phyloP scores from a whole-genome alignment of 306 rosid species.

The Trifolium dubium region DNA sequence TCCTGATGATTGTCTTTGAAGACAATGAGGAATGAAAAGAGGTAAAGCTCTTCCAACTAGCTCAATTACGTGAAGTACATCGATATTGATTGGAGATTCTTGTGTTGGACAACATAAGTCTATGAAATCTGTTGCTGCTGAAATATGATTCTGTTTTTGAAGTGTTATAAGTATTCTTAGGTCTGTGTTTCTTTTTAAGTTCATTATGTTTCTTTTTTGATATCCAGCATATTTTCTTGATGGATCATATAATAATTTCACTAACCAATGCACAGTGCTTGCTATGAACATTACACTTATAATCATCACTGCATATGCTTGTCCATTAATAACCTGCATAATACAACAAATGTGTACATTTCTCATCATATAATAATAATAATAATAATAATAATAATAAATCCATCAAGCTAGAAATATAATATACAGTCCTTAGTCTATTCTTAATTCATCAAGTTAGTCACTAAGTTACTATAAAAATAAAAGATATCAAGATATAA shows the following conservation, averaged over 20 bases:
- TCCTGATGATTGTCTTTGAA: constrained; percentile 28
- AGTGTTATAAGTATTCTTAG: constrained; percentile 46
- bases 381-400: no score
- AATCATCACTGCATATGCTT: constrained; percentile 22
- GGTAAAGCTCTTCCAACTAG: constrained; percentile 57
- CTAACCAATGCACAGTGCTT: constrained; percentile 42
- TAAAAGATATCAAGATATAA: no score
- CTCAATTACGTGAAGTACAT: constrained; percentile 59
- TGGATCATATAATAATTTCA: constrained; percentile 57
- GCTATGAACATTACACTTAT: constrained; percentile 38
- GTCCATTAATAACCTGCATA: constrained; percentile 38
- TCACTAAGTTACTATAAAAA: no score
- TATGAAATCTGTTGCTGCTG: constrained; percentile 42
- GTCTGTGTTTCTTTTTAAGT: constrained; percentile 37
- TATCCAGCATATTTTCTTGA: constrained; percentile 59
- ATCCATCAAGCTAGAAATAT: no score
- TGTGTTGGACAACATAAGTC: constrained; percentile 50
- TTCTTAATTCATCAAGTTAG: no score
- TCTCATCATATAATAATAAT: no score
- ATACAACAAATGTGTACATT: no score
- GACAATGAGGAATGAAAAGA: constrained; percentile 50
- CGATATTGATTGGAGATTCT: constrained; percentile 44
- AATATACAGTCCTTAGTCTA: no score
- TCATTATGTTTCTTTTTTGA: constrained; percentile 51
- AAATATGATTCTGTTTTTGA: constrained; percentile 50